Percentiles rank a stretch among this genome's conserved stretches.
These are phyloP conservation scores for Lactarius tabidus DNA, from an alignment of 768 basidiomycete genomes.

Conservation along the genomic window DNA sequence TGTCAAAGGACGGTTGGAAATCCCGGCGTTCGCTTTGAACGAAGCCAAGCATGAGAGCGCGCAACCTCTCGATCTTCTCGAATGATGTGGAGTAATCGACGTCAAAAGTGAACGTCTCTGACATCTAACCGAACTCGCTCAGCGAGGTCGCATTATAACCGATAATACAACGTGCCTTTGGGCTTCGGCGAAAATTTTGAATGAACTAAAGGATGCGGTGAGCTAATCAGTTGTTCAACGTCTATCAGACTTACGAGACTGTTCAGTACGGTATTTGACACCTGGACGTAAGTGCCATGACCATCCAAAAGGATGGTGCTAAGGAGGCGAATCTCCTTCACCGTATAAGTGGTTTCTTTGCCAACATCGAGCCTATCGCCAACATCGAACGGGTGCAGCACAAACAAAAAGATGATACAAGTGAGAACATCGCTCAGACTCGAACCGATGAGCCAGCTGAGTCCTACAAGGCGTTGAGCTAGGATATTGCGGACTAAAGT, in stretches of 20 bases:
- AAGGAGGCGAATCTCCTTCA: slow-evolving; percentile 84
- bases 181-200: slow-evolving; percentile 66
- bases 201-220: slow-evolving; percentile 47
- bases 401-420: slow-evolving; percentile 88
- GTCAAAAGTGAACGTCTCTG: slow-evolving; percentile 78
- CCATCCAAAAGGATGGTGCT: slow-evolving; percentile 67
- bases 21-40: slow-evolving; percentile 67
- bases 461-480: slow-evolving; percentile 37
- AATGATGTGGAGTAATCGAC: slow-evolving; percentile 76
- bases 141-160: slow-evolving; percentile 5
- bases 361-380: slow-evolving; percentile 62
- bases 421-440: slow-evolving; percentile 77
- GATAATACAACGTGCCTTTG: slow-evolving; percentile 42
- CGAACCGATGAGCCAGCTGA: slow-evolving; percentile 84
- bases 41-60: slow-evolving; percentile 77
- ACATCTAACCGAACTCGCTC: slow-evolving; percentile 44
- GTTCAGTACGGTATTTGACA: slow-evolving; percentile 62
- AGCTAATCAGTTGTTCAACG: neutral
- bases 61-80: slow-evolving; percentile 72
- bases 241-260: slow-evolving; percentile 39
- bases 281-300: slow-evolving; percentile 60
- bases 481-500: neutral
- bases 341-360: slow-evolving; percentile 59
- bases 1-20: slow-evolving; percentile 71
- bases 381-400: slow-evolving; percentile 82